phyloP scores from a whole-genome alignment of 805 yeast species.

The Saccharomycopsis synnaedendra region DNA sequence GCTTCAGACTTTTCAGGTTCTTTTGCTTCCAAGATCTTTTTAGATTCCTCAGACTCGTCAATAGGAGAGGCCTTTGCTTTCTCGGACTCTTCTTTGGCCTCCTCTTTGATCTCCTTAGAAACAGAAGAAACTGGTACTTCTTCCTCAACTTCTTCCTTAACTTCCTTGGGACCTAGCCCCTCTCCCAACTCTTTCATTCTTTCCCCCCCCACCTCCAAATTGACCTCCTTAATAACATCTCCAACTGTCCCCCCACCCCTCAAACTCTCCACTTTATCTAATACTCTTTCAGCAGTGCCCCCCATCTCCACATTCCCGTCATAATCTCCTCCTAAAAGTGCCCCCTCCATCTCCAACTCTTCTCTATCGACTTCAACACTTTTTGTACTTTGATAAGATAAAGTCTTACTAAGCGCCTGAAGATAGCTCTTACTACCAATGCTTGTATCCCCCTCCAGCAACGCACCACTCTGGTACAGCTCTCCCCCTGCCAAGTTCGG shows the following conservation, averaged over 20 bases:
- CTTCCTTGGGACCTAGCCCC: background rate
- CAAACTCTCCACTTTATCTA: slow-evolving; percentile 13
- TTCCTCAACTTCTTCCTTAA: background rate
- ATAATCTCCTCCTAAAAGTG: slow-evolving; percentile 35
- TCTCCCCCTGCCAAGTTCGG: slow-evolving; percentile 76
- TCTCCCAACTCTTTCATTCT: background rate
- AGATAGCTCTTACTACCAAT: slow-evolving; percentile 10
- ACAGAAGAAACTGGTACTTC: background rate
- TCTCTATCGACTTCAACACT: slow-evolving; percentile 4
- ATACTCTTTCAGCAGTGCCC: slow-evolving; percentile 11
- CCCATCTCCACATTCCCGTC: slow-evolving; percentile 17
- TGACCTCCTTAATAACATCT: slow-evolving; percentile 7
- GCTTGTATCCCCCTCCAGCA: slow-evolving; percentile 2
- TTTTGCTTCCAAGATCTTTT: background rate
- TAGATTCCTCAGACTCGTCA: background rate
- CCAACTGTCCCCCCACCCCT: slow-evolving; percentile 1
- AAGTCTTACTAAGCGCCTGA: slow-evolving; percentile 13
- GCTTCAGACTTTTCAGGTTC: background rate
- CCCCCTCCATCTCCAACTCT: slow-evolving; percentile 43
- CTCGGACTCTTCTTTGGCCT: background rate
- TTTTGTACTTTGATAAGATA: slow-evolving; percentile 11
- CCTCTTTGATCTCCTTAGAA: background rate
- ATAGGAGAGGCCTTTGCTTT: too few species aligned
- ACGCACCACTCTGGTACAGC: slow-evolving; percentile 42
- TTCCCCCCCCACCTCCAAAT: slow-evolving; percentile 2